These are phyloP conservation scores for Amborella trichopoda DNA, from an alignment of 164 flowering plant species.

Conservation along the genomic window DNA sequence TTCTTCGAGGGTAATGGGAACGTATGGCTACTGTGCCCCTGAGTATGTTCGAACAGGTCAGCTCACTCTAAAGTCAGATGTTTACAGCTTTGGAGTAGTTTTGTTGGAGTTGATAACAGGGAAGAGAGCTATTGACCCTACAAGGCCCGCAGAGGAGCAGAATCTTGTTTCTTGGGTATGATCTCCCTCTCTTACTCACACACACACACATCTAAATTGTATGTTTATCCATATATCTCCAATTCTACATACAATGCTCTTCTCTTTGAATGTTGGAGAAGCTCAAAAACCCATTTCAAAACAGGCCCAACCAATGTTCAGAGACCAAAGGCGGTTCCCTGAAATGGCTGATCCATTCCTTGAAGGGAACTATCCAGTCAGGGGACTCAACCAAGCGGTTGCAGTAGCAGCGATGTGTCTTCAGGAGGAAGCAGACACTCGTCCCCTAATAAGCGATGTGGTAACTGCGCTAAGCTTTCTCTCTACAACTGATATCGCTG, in stretches of 20 bases:
- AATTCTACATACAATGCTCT: neutral
- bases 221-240: neutral
- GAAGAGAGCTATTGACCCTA: constrained; percentile 54
- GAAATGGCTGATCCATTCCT: constrained; percentile 54
- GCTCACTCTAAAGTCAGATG: constrained; percentile 50
- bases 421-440: constrained; percentile 39
- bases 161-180: constrained; percentile 65
- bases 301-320: constrained; percentile 55
- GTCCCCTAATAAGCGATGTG: constrained; percentile 49
- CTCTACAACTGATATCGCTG: constrained; percentile 2
- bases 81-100: constrained; percentile 64
- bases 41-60: constrained; percentile 45
- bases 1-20: constrained; percentile 52
- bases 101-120: constrained; percentile 59
- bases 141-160: constrained; percentile 39
- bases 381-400: constrained; percentile 47
- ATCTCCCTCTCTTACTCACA: neutral
- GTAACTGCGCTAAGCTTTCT: constrained; percentile 46
- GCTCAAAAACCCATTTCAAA: neutral
- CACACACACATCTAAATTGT: neutral
- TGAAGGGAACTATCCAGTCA: constrained; percentile 28
- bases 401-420: constrained; percentile 66
- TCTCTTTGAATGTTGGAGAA: neutral
- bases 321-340: constrained; percentile 34
- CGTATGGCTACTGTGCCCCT: constrained; percentile 64